These are phyloP conservation scores for Nemania diffusa DNA, from an alignment of 2,329 filamentous ascomycete species.

Conservation along the genomic window DNA sequence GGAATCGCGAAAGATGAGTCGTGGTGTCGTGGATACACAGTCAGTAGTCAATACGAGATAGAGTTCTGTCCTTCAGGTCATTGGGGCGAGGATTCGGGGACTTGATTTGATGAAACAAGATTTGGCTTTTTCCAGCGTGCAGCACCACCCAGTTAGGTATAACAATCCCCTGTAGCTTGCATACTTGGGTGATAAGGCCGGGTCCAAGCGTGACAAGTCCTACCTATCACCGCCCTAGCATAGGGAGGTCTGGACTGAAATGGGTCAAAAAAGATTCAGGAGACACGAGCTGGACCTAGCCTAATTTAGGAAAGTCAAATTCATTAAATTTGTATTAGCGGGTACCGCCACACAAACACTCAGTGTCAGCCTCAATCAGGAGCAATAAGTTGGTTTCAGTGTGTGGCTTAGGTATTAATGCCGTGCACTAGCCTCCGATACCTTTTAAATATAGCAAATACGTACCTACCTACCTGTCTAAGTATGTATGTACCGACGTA, in stretches of 20 bases:
- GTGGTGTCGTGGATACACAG: not conserved
- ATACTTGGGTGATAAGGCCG: not conserved
- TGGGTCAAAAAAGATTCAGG: slow-evolving; percentile 1
- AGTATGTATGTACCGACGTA: no score
- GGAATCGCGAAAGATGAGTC: slow-evolving; percentile 12
- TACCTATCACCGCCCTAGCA: slow-evolving; percentile 6
- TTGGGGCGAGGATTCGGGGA: slow-evolving; percentile 16
- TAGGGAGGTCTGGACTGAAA: slow-evolving; percentile 1
- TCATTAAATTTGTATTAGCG: not conserved
- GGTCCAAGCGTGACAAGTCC: not conserved
- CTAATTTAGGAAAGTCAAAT: slow-evolving; percentile 4
- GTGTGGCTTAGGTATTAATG: not conserved
- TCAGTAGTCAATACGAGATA: not conserved
- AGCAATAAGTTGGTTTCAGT: not conserved
- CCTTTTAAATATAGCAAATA: no score
- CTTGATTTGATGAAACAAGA: slow-evolving; percentile 28
- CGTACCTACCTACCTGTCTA: no score
- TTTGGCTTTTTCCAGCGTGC: slow-evolving; percentile 15
- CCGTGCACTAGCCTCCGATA: no score
- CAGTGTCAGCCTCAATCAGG: not conserved
- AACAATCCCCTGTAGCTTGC: no score
- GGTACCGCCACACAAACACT: not conserved
- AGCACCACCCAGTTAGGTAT: not conserved
- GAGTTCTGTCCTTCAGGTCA: slow-evolving; percentile 5
- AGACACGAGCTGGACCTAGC: not conserved